These are phyloP conservation scores for Scedosporium apiospermum DNA, from an alignment of 2,329 filamentous ascomycete genomes.

Conservation along the genomic window DNA sequence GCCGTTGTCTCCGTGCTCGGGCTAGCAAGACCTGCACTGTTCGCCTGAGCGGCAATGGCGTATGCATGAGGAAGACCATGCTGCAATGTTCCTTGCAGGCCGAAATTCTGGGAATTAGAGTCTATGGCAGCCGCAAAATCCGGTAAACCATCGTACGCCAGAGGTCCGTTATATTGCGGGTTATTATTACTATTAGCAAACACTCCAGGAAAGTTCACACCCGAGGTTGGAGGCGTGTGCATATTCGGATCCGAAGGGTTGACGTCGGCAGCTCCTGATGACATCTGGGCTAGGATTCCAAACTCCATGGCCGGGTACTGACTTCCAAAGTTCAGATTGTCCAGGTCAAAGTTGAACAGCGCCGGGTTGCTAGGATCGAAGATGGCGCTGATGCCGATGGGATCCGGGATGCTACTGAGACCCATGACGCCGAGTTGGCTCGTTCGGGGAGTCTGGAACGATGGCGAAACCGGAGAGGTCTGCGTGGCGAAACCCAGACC, in stretches of 20 bases:
- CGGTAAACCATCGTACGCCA: constrained; percentile 40
- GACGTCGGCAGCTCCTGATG: constrained; percentile 75
- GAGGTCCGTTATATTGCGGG: constrained; percentile 10
- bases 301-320: constrained; percentile 95
- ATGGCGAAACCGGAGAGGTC: constrained; percentile 65
- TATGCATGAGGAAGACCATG: constrained; percentile 57
- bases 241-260: constrained; percentile 54
- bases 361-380: constrained; percentile 91
- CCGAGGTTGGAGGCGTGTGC: constrained; percentile 26
- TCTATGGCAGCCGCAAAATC: constrained; percentile 44
- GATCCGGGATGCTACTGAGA: constrained; percentile 37
- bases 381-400: constrained; percentile 48
- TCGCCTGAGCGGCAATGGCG: constrained; percentile 55
- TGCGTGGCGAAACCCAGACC: constrained; percentile 50
- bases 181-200: constrained; percentile 1
- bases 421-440: constrained; percentile 37
- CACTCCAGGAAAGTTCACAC: constrained; percentile 23
- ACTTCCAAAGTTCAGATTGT: constrained; percentile 64
- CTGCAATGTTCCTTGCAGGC: constrained; percentile 48
- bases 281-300: constrained; percentile 93
- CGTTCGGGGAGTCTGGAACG: constrained; percentile 48
- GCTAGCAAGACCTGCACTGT: constrained; percentile 52
- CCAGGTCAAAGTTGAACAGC: constrained; percentile 91
- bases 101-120: constrained; percentile 34
- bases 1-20: constrained; percentile 54